A percentile compares a stretch with the other conserved stretches of the same genome.
Evolutionary conservation across 106 monocot genomes (phyloP).

Genomic region (Narthecium ossifragum): DNA sequence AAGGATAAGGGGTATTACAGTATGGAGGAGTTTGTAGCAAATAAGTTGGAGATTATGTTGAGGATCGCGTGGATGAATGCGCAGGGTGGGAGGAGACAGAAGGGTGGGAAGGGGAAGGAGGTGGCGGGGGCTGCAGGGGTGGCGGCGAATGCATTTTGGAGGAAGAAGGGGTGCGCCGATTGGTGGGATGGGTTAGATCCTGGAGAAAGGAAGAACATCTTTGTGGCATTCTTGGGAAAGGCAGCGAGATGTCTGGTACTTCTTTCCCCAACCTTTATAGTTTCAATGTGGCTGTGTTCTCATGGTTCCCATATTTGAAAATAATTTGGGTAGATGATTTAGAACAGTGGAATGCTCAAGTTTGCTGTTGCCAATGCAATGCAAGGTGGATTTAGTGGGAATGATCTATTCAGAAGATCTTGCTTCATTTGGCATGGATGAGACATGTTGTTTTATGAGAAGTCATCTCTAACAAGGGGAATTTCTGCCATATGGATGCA

Average conservation of each 20-base stretch:
- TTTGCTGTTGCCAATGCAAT: too few relatives aligned
- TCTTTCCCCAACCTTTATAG: slow-evolving; percentile 3
- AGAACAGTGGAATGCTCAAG: too few relatives aligned
- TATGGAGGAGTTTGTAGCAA: slow-evolving; percentile 67
- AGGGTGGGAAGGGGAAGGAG: slow-evolving; percentile 26
- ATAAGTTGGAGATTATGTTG: slow-evolving; percentile 67
- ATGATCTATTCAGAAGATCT: too few relatives aligned
- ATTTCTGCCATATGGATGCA: too few relatives aligned
- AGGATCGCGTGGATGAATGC: slow-evolving; percentile 50
- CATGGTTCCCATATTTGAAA: too few relatives aligned
- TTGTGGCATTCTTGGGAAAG: slow-evolving; percentile 44
- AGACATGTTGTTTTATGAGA: too few relatives aligned
- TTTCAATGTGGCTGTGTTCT: too few relatives aligned
- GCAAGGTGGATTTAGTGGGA: too few relatives aligned
- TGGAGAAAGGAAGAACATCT: slow-evolving; percentile 29
- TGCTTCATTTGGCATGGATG: too few relatives aligned
- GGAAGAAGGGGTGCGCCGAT: slow-evolving; percentile 84
- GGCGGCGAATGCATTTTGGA: slow-evolving; percentile 72
- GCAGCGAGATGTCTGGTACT: slow-evolving; percentile 52
- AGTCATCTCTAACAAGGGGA: too few relatives aligned
- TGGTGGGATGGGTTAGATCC: slow-evolving; percentile 75
- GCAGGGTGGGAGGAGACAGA: slow-evolving; percentile 44
- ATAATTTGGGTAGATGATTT: too few relatives aligned
- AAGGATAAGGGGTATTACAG: slow-evolving; percentile 81
- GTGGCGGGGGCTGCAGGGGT: slow-evolving; percentile 17